Percentiles rank a stretch among this genome's conserved stretches.
Evolutionary conservation across 208 protist genomes (phyloP).

Genomic region (Leishmania braziliensis): DNA sequence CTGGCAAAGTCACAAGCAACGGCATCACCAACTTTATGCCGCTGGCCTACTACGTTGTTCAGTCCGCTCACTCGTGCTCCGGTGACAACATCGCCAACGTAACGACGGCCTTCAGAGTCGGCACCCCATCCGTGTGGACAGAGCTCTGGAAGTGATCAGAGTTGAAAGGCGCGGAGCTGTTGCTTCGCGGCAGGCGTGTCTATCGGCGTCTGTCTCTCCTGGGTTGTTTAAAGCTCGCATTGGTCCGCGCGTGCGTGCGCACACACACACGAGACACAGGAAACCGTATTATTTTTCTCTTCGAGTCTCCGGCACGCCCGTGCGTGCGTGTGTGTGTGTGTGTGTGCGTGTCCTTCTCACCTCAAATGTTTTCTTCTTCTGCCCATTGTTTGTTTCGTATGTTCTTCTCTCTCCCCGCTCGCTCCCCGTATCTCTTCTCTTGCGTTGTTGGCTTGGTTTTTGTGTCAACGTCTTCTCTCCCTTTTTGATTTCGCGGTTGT

Average conservation of each 20-base stretch:
- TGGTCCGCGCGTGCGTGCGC: not conserved
- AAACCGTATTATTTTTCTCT: not conserved
- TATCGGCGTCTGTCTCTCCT: not conserved
- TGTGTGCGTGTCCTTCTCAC: not conserved
- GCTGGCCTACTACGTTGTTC: conserved; percentile 21
- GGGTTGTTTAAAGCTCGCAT: not conserved
- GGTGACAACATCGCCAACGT: conserved; percentile 10
- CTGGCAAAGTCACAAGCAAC: conserved; percentile 13
- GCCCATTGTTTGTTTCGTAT: not conserved
- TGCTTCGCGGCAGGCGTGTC: not conserved
- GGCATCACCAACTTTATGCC: conserved; percentile 27
- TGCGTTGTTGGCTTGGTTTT: not conserved
- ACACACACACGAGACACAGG: not conserved
- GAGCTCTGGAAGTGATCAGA: conserved; percentile 2
- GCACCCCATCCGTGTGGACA: conserved; percentile 11
- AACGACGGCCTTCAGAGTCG: conserved; percentile 6
- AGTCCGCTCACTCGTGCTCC: conserved; percentile 11
- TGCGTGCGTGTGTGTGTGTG: conserved; percentile 19
- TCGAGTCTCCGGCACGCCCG: not conserved
- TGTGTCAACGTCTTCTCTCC: not conserved
- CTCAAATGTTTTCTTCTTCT: not conserved
- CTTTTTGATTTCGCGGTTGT: not conserved
- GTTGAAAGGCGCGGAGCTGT: not conserved
- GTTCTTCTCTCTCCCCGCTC: not conserved
- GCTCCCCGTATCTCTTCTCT: not conserved